phyloP scores from a whole-genome alignment of 345 rosid species.

The Mercurialis annua region DNA sequence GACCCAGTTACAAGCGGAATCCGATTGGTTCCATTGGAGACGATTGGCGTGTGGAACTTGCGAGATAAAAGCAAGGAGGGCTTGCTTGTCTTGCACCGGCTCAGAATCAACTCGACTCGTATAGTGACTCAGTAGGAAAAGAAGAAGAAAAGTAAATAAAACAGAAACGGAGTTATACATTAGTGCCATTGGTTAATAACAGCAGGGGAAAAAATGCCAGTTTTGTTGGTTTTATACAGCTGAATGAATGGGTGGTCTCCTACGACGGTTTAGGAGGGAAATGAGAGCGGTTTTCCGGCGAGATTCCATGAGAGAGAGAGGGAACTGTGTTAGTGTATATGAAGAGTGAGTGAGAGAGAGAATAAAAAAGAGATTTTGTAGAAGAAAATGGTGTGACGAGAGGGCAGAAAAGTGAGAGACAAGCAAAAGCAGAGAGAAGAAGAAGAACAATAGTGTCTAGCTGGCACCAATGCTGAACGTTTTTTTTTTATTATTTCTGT shows the following conservation, averaged over 20 bases:
- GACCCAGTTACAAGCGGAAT: constrained; percentile 78
- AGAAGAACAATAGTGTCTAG: constrained; percentile 8
- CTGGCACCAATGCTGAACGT: constrained; percentile 20
- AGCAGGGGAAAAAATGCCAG: neutral
- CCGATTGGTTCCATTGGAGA: constrained; percentile 68
- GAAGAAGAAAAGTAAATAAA: constrained; percentile 27
- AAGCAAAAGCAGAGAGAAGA: constrained; percentile 18
- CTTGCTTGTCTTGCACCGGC: constrained; percentile 70
- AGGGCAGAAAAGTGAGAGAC: constrained; percentile 4
- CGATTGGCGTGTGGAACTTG: constrained; percentile 63
- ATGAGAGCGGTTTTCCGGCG: constrained; percentile 33
- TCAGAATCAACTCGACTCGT: constrained; percentile 57
- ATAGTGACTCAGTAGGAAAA: constrained; percentile 25
- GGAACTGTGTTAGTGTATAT: neutral
- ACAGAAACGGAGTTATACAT: constrained; percentile 2
- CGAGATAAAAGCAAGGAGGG: constrained; percentile 65
- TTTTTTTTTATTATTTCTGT: constrained; percentile 11
- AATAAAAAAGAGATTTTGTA: neutral
- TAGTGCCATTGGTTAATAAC: constrained; percentile 5
- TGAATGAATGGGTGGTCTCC: constrained; percentile 7
- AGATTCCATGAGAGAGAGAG: constrained; percentile 33
- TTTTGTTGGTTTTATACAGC: constrained; percentile 13
- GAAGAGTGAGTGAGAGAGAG: neutral
- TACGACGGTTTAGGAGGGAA: constrained; percentile 17
- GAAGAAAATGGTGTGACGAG: constrained; percentile 17